Percentiles rank a stretch among this genome's conserved stretches.
These are phyloP conservation scores for Actinidia chinensis DNA, from an alignment of 179 eudicot genomes.

Conservation along the genomic window DNA sequence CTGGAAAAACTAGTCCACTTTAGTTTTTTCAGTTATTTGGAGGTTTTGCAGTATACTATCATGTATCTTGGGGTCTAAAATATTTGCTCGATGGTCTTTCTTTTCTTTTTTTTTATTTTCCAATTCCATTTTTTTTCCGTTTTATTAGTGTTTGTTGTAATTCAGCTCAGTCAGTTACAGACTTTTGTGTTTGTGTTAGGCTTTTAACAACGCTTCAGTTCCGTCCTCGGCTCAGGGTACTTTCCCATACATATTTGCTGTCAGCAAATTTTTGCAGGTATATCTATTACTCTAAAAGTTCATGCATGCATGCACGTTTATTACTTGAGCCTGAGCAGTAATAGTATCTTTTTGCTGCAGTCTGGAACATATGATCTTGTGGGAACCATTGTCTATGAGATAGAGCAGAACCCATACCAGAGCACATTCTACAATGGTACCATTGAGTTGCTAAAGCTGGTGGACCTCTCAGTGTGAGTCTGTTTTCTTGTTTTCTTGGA, in stretches of 20 bases:
- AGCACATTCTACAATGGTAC: constrained; percentile 91
- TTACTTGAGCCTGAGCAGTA: background rate
- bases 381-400: constrained; percentile 77
- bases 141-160: background rate
- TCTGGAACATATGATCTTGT: constrained; percentile 87
- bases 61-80: background rate
- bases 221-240: constrained; percentile 90
- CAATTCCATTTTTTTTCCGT: background rate
- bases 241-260: constrained; percentile 77
- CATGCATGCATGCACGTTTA: background rate
- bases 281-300: background rate
- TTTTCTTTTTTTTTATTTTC: background rate
- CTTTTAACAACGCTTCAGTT: constrained; percentile 72
- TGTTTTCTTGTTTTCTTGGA: constrained; percentile 77
- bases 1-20: background rate
- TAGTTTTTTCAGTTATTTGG: background rate
- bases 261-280: constrained; percentile 93
- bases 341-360: constrained; percentile 39
- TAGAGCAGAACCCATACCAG: constrained; percentile 75
- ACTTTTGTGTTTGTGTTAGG: constrained; percentile 30
- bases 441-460: constrained; percentile 79
- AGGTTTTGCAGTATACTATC: background rate
- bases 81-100: background rate
- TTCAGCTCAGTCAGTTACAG: background rate
- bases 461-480: constrained; percentile 80